Base-by-base conservation (phyloP, 2,329 filamentous ascomycete species). In the Daldinia sp. region DNA sequence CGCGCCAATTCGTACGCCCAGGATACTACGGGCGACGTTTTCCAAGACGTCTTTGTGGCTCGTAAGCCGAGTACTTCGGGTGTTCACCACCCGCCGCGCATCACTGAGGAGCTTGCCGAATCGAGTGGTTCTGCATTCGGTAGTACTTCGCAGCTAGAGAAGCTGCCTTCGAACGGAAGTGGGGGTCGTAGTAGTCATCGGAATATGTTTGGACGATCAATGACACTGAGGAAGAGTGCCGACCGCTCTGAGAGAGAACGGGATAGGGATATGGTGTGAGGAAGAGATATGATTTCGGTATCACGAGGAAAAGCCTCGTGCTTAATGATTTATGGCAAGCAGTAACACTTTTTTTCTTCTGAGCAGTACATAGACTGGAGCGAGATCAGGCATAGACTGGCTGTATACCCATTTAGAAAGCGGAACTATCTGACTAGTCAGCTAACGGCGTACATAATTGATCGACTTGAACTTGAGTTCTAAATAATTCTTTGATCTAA, bases 21-120 rank as follows among this genome's bases (percentile, higher is more conserved):
- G 7, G 67, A 70, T n/a, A 64, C 64, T 5, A 64, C 64, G n/a
- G 62, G 62, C 1, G 74, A 75, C 34, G 75, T 83, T 67, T 81
- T 80, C 74, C 76, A 80, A 57, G 78, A 83, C 53, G 79, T 83
- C 0, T 83, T 82, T 49, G 77, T 79, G 25, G 76, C 73, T 43
- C 79, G 81, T 25, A 77, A 76, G 30, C 73, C 55, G 0, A 63
- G 67, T 17, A 63, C 59, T 32, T 39, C 64, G 7, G 62, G 50
- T 15, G 35, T 67, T 0, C 58, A 34, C 25, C 70, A 67, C 13
- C 73, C 70, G 1, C 72, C 72, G 1, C 64, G 62, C 7, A 75
- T 75, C 54, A 61, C 60, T 25, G 71, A 74, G 49, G 70, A 76
- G 63, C 48, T 53, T 1, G 58, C 63, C 17, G 15, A 72, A 58